Percentiles rank a stretch among this genome's conserved stretches.
Evolutionary conservation across 352 stramenopile genomes (phyloP).

Genomic region (Phytophthora vignae): DNA sequence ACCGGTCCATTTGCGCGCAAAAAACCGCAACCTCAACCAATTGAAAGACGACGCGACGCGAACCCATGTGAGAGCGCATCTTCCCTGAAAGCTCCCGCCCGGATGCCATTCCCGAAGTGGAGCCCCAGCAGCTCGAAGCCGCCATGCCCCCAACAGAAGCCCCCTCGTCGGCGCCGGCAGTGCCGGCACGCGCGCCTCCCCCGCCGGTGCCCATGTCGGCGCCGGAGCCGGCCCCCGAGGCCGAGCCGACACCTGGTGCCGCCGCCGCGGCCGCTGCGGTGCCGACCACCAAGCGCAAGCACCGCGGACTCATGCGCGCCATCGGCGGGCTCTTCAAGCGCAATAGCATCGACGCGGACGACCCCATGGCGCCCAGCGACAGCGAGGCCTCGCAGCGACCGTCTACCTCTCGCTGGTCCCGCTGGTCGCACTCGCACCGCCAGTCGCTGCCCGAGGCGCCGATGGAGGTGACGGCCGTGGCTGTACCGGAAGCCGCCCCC

Average conservation of each 20-base stretch:
- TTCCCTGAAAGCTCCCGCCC: slow-evolving; percentile 4
- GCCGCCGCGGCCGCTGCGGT: background rate
- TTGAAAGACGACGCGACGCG: slow-evolving; percentile 14
- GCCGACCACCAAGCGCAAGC: slow-evolving; percentile 41
- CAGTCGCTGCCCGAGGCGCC: slow-evolving; percentile 34
- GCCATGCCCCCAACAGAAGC: slow-evolving; percentile 19
- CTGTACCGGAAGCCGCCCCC: slow-evolving; percentile 3
- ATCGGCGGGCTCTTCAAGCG: slow-evolving; percentile 62
- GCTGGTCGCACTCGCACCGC: slow-evolving; percentile 36
- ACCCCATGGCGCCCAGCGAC: slow-evolving; percentile 21
- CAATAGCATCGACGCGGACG: slow-evolving; percentile 38
- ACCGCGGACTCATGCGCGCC: slow-evolving; percentile 53
- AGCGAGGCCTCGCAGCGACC: slow-evolving; percentile 47
- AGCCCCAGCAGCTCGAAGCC: background rate
- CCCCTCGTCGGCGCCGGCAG: background rate
- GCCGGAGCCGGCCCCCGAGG: slow-evolving; percentile 9
- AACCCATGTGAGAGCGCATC: slow-evolving; percentile 25
- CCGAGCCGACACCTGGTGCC: slow-evolving; percentile 5
- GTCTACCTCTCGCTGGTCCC: slow-evolving; percentile 36
- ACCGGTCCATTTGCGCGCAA: background rate
- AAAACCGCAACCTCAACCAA: slow-evolving; percentile 11
- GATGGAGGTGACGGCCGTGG: slow-evolving; percentile 18
- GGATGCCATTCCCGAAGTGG: slow-evolving; percentile 26
- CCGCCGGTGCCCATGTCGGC: slow-evolving; percentile 15
- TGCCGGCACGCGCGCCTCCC: slow-evolving; percentile 16